Conservation (phyloP, 129 eudicot genomes). For the Pittosporum tobira region DNA sequence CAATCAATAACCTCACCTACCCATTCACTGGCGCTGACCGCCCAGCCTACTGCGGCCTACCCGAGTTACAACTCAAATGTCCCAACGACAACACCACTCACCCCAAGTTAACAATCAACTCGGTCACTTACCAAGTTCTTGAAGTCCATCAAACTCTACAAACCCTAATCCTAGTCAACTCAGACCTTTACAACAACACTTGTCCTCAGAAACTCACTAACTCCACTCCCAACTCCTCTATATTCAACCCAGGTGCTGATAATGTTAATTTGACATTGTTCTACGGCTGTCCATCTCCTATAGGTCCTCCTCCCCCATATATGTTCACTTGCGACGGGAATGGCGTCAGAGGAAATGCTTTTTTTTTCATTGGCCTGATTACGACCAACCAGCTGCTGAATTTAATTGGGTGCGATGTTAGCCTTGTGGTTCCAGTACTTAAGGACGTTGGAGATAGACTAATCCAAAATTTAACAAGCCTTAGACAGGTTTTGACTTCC, state of each 20-base stretch:
- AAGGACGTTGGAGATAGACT: conserved; percentile 19
- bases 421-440: conserved; percentile 30
- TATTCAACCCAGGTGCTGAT: conserved; percentile 13
- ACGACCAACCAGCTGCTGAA: conserved; percentile 42
- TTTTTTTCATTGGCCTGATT: conserved; percentile 36
- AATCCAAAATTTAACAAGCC: conserved; percentile 15
- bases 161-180: conserved; percentile 28
- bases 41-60: conserved; percentile 55
- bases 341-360: conserved; percentile 36
- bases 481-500: conserved; percentile 36
- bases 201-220: conserved; percentile 38
- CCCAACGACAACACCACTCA: neutral
- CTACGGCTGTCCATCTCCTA: conserved; percentile 43
- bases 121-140: conserved; percentile 41
- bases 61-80: conserved; percentile 48
- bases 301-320: conserved; percentile 17
- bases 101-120: conserved; percentile 32
- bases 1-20: conserved; percentile 32
- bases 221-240: conserved; percentile 32
- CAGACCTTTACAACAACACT: conserved; percentile 41
- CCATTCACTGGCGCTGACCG: conserved; percentile 61
- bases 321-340: conserved; percentile 31
- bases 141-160: conserved; percentile 26
- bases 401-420: conserved; percentile 28
- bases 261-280: conserved; percentile 34